Conservation (phyloP, 108 stramenopile species). For the Skeletonema tropicum region DNA sequence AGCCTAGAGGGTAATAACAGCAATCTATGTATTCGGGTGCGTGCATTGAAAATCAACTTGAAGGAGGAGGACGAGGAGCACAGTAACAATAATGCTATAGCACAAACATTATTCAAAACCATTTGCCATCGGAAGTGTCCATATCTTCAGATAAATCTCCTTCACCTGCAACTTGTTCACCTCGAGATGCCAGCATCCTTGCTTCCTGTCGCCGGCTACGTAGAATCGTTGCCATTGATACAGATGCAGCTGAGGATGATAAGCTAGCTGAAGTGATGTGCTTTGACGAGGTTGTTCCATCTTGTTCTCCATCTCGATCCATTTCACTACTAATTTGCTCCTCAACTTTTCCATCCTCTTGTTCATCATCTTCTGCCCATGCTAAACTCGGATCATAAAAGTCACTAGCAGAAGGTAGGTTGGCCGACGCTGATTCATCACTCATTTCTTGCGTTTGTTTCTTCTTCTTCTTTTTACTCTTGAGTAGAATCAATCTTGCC, state of each 20-base stretch:
- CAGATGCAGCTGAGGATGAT: background rate
- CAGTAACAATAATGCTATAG: background rate
- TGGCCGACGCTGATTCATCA: background rate
- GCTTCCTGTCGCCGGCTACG: slow-evolving; percentile 15
- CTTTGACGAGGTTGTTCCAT: background rate
- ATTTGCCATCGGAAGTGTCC: slow-evolving; percentile 8
- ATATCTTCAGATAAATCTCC: background rate
- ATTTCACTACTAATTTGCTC: slow-evolving; percentile 1
- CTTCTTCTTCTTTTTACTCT: slow-evolving; percentile 15
- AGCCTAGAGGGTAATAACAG: background rate
- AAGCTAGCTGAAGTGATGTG: background rate
- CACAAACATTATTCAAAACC: slow-evolving; percentile 15
- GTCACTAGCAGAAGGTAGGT: slow-evolving; percentile 3
- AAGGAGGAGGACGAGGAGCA: background rate
- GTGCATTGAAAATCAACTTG: background rate
- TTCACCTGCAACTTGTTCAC: background rate
- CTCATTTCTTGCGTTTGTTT: background rate
- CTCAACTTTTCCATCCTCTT: slow-evolving; percentile 7
- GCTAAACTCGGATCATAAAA: slow-evolving; percentile 45
- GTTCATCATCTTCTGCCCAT: slow-evolving; percentile 22
- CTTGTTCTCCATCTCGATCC: background rate
- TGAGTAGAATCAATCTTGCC: slow-evolving; percentile 33
- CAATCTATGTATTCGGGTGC: background rate
- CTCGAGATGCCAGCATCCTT: slow-evolving; percentile 17
- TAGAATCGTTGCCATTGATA: slow-evolving; percentile 19